Evolutionary conservation across 371 early-diverging fungal species (phyloP).

Genomic region (Catenaria anguillulae): DNA sequence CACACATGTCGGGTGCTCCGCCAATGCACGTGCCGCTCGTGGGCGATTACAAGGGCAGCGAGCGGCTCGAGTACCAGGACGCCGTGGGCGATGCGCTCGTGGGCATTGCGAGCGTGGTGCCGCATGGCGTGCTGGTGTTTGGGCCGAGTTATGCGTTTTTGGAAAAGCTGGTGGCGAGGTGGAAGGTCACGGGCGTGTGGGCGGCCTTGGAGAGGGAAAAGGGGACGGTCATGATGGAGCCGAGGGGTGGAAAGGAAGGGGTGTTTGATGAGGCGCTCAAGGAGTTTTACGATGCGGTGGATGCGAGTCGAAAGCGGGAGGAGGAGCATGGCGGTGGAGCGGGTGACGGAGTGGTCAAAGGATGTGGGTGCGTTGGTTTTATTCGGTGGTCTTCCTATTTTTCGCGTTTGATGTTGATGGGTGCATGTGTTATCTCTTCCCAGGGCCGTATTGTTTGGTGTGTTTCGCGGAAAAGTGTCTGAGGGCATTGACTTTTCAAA

Average conservation of each 20-base stretch:
- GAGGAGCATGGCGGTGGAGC: neutral
- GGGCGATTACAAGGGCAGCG: conserved; percentile 17
- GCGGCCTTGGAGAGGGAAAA: neutral
- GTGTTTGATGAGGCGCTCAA: neutral
- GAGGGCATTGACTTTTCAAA: conserved; percentile 95
- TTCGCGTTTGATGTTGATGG: neutral
- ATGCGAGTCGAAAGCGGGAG: neutral
- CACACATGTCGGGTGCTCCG: conserved; percentile 1
- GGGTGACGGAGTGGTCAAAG: no score
- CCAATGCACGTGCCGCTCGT: no score
- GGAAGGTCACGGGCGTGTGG: neutral
- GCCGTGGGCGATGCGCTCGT: conserved; percentile 23
- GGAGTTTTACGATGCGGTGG: neutral
- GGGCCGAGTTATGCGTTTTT: conserved; percentile 42
- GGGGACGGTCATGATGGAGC: neutral
- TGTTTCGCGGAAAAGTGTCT: conserved; percentile 78
- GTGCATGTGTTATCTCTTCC: no score
- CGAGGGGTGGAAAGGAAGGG: neutral
- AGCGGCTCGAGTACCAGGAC: conserved; percentile 16
- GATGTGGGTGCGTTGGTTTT: no score
- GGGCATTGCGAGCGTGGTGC: conserved; percentile 19
- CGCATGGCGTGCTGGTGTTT: conserved; percentile 43
- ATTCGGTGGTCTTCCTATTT: neutral
- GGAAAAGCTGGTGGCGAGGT: conserved; percentile 7
- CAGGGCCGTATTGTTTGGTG: conserved; percentile 18